Percentiles rank a stretch among this genome's conserved stretches.
phyloP scores from a whole-genome alignment of 305 asterid genomes.

The Fraxinus sp. region DNA sequence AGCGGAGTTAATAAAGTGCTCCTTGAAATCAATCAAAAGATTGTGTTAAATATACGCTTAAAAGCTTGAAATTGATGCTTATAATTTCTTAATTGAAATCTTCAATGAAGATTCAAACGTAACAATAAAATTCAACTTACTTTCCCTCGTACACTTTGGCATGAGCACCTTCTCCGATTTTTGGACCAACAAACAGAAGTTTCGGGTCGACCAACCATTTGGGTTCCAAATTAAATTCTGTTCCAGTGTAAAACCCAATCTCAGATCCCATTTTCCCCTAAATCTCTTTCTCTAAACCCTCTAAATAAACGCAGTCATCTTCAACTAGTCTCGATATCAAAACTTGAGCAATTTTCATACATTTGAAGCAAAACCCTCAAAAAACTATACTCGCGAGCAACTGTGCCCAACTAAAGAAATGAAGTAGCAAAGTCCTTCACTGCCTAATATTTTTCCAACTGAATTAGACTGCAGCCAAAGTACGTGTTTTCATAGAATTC shows the following conservation, averaged over 20 bases:
- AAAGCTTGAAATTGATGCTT: neutral
- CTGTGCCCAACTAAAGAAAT: constrained; percentile 9
- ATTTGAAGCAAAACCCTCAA: constrained; percentile 31
- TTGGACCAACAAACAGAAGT: constrained; percentile 88
- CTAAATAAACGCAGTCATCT: constrained; percentile 27
- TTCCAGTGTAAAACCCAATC: constrained; percentile 60
- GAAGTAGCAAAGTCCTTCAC: constrained; percentile 15
- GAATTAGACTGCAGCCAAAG: constrained; percentile 26
- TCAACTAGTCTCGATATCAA: constrained; percentile 35
- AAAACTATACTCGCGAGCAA: constrained; percentile 15
- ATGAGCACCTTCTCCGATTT: constrained; percentile 98
- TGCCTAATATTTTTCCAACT: constrained; percentile 5
- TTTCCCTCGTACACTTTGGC: constrained; percentile 96
- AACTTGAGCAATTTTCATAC: constrained; percentile 30
- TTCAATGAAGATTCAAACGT: constrained; percentile 23
- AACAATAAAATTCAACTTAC: constrained; percentile 59
- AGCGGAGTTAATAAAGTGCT: neutral
- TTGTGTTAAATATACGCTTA: neutral
- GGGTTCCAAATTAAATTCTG: constrained; percentile 70
- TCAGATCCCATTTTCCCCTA: constrained; percentile 58
- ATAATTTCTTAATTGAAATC: neutral
- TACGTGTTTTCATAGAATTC: constrained; percentile 21
- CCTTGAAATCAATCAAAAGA: neutral
- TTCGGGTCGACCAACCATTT: constrained; percentile 92
- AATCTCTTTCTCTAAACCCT: constrained; percentile 14